Evolutionary conservation across 148 eudicot species (phyloP).

Genomic region (Persicaria tinctoria): DNA sequence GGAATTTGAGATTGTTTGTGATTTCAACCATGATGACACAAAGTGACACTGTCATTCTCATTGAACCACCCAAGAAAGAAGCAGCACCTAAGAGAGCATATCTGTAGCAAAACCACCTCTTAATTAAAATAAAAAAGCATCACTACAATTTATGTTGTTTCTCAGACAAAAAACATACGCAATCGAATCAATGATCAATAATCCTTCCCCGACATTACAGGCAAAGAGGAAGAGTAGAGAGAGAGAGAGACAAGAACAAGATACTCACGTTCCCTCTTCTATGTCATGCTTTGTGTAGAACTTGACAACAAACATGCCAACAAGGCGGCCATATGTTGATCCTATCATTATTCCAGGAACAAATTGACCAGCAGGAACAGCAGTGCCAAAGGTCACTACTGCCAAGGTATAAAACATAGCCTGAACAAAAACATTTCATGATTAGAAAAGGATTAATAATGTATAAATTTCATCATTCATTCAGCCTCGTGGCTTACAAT

Average conservation of each 20-base stretch:
- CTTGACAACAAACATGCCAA: constrained; percentile 95
- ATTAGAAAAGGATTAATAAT: background rate
- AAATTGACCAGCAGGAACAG: constrained; percentile 99
- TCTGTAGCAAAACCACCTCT: constrained; percentile 23
- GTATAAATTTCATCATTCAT: no score
- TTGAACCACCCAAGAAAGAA: constrained; percentile 96
- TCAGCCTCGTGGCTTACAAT: no score
- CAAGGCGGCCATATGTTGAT: constrained; percentile 97
- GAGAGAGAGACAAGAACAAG: constrained; percentile 9
- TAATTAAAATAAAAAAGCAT: background rate
- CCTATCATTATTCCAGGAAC: constrained; percentile 99
- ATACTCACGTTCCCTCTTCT: constrained; percentile 97
- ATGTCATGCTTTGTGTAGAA: constrained; percentile 84
- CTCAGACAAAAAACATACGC: no score
- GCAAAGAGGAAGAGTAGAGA: background rate
- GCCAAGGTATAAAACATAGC: constrained; percentile 90
- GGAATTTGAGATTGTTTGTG: constrained; percentile 83
- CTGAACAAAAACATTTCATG: constrained; percentile 28
- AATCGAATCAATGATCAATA: no score
- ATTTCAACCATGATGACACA: constrained; percentile 99
- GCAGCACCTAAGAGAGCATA: constrained; percentile 98
- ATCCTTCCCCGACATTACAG: background rate
- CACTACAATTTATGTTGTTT: background rate
- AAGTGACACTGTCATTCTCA: constrained; percentile 98
- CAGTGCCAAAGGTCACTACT: constrained; percentile 93